These are phyloP conservation scores for Schwanniomyces yamadae DNA, from an alignment of 805 yeast species.

Conservation along the genomic window DNA sequence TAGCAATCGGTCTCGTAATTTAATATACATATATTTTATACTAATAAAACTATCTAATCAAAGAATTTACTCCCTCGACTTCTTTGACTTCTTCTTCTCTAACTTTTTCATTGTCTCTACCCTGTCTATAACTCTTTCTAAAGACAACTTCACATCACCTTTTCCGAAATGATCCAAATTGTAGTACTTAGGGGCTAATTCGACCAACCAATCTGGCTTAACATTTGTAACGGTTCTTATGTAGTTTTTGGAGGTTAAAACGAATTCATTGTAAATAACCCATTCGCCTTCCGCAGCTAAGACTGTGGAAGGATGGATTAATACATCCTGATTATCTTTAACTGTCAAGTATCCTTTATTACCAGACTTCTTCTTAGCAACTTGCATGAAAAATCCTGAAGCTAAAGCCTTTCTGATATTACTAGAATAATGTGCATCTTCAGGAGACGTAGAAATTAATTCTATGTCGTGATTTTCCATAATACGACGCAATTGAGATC, in stretches of 20 bases:
- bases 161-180: conserved; percentile 59
- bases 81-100: conserved; percentile 12
- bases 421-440: conserved; percentile 61
- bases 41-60: not conserved
- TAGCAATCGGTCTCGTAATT: too few species aligned
- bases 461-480: conserved; percentile 82
- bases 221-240: conserved; percentile 91
- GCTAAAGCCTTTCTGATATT: conserved; percentile 83
- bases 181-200: conserved; percentile 72
- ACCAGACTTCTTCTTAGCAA: conserved; percentile 86
- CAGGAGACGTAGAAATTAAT: conserved; percentile 62
- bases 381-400: conserved; percentile 98
- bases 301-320: conserved; percentile 91
- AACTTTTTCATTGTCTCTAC: conserved; percentile 43
- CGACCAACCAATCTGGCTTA: conserved; percentile 89
- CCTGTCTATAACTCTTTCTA: conserved; percentile 57
- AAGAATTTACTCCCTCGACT: conserved; percentile 2
- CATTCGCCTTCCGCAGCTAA: conserved; percentile 87
- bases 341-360: conserved; percentile 80
- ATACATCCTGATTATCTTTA: conserved; percentile 93
- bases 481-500: conserved; percentile 76
- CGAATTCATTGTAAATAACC: conserved; percentile 94
- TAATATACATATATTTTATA: too few species aligned
- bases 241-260: conserved; percentile 87
- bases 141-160: conserved; percentile 70